These are phyloP conservation scores for Hydnum rufescens DNA, from an alignment of 768 basidiomycete genomes.

Conservation along the genomic window DNA sequence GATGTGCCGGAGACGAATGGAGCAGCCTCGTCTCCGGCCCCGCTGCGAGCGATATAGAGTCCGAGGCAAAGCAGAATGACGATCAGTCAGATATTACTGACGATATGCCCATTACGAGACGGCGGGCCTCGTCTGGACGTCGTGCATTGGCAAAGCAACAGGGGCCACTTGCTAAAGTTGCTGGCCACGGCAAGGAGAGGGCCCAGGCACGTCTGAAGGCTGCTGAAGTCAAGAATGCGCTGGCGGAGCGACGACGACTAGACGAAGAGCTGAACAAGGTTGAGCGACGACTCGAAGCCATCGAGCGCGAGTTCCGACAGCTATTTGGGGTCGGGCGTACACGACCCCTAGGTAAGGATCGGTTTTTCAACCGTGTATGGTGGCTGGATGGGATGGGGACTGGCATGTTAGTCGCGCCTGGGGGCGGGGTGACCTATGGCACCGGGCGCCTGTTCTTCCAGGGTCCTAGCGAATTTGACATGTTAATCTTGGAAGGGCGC, in stretches of 20 bases:
- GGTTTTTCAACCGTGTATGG: conserved; percentile 92
- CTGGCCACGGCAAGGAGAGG: conserved; percentile 57
- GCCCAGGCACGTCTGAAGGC: conserved; percentile 61
- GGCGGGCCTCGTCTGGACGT: not conserved
- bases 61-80: conserved; percentile 6
- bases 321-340: conserved; percentile 67
- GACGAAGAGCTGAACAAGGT: conserved; percentile 77
- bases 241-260: conserved; percentile 63
- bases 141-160: conserved; percentile 20
- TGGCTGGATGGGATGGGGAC: conserved; percentile 97
- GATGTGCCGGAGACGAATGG: conserved; percentile 1
- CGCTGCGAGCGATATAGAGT: conserved; percentile 9
- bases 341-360: conserved; percentile 75
- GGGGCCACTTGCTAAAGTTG: conserved; percentile 31
- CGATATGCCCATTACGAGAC: not conserved
- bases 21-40: not conserved
- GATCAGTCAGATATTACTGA: conserved; percentile 10
- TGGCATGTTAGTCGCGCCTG: conserved; percentile 55
- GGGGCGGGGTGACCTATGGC: conserved; percentile 64
- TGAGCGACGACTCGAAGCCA: conserved; percentile 59
- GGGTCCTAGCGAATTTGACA: conserved; percentile 69
- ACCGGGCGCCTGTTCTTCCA: conserved; percentile 85
- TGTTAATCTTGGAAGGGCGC: conserved; percentile 44
- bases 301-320: conserved; percentile 89
- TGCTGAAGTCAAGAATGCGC: conserved; percentile 59